Percentiles rank a stretch among this genome's conserved stretches.
phyloP scores from a whole-genome alignment of 768 basidiomycete species.

The Tulasnella sp. region DNA sequence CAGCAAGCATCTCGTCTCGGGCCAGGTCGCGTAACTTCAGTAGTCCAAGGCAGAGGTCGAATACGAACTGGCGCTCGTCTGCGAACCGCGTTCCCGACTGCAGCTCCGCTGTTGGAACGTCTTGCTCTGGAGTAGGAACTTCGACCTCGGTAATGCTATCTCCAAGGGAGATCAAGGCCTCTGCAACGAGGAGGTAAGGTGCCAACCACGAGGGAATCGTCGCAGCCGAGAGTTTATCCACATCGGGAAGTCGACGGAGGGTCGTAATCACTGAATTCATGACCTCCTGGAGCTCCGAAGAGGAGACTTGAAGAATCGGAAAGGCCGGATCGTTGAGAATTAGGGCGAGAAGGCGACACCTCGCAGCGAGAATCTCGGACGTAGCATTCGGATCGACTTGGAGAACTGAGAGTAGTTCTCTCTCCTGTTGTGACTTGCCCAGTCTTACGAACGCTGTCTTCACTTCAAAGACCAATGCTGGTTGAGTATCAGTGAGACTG shows the following conservation, averaged over 20 bases:
- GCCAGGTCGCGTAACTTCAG: constrained; percentile 60
- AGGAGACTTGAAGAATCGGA: constrained; percentile 44
- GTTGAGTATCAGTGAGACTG: constrained; percentile 77
- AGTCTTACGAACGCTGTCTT: constrained; percentile 73
- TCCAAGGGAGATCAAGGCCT: constrained; percentile 71
- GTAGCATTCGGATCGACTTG: constrained; percentile 59
- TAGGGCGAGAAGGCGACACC: constrained; percentile 81
- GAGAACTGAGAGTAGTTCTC: constrained; percentile 7
- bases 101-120: constrained; percentile 38
- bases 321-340: constrained; percentile 69
- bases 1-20: constrained; percentile 76
- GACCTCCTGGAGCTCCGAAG: constrained; percentile 51
- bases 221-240: constrained; percentile 40
- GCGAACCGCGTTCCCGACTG: constrained; percentile 55
- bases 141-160: constrained; percentile 65
- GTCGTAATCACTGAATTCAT: constrained; percentile 67
- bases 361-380: constrained; percentile 69
- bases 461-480: constrained; percentile 84
- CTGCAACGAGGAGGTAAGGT: constrained; percentile 76
- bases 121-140: constrained; percentile 54
- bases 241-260: constrained; percentile 49
- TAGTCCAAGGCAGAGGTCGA: constrained; percentile 72
- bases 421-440: constrained; percentile 36
- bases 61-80: constrained; percentile 61
- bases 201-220: constrained; percentile 80